These are phyloP conservation scores for Heliamphora pulchella DNA, from an alignment of 179 eudicot species.

Conservation along the genomic window DNA sequence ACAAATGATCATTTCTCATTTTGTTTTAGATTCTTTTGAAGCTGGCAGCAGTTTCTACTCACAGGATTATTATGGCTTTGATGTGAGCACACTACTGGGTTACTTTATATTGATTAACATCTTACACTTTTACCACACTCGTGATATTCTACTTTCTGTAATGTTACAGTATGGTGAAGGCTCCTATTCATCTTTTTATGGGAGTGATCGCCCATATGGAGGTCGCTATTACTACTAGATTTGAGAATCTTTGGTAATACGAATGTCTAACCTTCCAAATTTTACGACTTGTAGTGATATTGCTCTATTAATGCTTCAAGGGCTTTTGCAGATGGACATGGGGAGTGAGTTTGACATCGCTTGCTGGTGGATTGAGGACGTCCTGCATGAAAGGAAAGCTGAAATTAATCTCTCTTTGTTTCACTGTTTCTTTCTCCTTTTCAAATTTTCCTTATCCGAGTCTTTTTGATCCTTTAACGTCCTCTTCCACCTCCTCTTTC, in stretches of 20 bases:
- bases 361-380: conserved; percentile 5
- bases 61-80: conserved; percentile 66
- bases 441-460: conserved; percentile 12
- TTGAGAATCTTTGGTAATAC: conserved; percentile 24
- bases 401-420: conserved; percentile 19
- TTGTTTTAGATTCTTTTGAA: conserved; percentile 40
- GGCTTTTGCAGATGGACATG: conserved; percentile 21
- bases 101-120: conserved; percentile 8
- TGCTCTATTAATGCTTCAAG: conserved; percentile 2
- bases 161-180: conserved; percentile 53
- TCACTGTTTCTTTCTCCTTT: conserved; percentile 13
- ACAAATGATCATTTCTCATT: no score
- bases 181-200: conserved; percentile 45
- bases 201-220: conserved; percentile 54
- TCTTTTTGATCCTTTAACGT: conserved; percentile 2
- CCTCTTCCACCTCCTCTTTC: conserved; percentile 9
- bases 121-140: background rate
- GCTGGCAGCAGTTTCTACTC: conserved; percentile 42
- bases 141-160: conserved; percentile 5
- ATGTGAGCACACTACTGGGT: conserved; percentile 40
- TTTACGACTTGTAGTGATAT: conserved; percentile 14
- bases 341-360: conserved; percentile 10
- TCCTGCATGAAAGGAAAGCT: conserved; percentile 26
- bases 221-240: conserved; percentile 60
- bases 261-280: background rate